Conservation (phyloP, 768 basidiomycete genomes). For the Fomitopsis serialis region DNA sequence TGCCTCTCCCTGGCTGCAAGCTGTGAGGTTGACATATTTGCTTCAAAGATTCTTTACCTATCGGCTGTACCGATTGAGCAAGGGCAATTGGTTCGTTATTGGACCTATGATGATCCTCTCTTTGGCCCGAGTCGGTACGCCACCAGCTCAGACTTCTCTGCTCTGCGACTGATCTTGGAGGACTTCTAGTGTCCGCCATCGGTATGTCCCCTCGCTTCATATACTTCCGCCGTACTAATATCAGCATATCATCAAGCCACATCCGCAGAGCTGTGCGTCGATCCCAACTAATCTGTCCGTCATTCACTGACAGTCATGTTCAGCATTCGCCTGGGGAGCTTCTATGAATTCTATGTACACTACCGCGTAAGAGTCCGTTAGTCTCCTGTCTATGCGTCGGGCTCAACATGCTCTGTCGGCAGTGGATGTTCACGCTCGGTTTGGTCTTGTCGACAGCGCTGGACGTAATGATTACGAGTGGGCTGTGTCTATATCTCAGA, state of each 20-base stretch:
- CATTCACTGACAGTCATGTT: neutral
- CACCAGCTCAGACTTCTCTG: neutral
- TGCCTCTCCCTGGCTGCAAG: neutral
- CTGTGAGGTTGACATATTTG: neutral
- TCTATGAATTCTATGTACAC: constrained; percentile 12
- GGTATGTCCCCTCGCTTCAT: constrained; percentile 2
- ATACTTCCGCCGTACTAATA: neutral
- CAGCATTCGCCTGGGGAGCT: constrained; percentile 16
- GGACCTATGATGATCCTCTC: constrained; percentile 10
- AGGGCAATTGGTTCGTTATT: constrained; percentile 16
- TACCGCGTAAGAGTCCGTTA: constrained; percentile 12
- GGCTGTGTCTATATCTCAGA: constrained; percentile 19
- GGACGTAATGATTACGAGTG: constrained; percentile 20
- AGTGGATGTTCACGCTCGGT: constrained; percentile 25
- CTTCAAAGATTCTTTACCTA: constrained; percentile 19
- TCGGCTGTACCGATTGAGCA: constrained; percentile 19
- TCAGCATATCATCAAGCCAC: constrained; percentile 3
- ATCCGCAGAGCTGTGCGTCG: constrained; percentile 10
- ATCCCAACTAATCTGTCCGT: neutral
- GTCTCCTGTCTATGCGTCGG: neutral
- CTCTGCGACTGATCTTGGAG: neutral
- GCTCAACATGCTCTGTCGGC: neutral
- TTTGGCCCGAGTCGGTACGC: constrained; percentile 9
- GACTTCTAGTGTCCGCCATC: constrained; percentile 9
- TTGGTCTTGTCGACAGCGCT: constrained; percentile 19